phyloP scores from a whole-genome alignment of 352 stramenopile species.

The Phytopythium delawarense region DNA sequence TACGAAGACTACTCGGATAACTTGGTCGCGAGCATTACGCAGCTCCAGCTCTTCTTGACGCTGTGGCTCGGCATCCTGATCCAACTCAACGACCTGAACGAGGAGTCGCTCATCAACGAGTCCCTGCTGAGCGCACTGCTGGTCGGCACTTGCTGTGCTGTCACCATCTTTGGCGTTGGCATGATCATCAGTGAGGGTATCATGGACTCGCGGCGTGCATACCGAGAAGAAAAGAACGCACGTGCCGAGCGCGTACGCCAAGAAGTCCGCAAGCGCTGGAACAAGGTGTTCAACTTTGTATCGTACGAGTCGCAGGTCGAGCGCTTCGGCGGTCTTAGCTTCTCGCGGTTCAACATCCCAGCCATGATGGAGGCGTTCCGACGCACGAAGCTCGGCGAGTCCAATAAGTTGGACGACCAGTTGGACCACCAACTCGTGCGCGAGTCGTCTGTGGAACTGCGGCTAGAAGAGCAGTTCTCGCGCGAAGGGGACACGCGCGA shows the following conservation, averaged over 20 bases:
- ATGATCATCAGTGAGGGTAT: constrained; percentile 63
- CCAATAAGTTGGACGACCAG: background rate
- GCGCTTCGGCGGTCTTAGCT: constrained; percentile 34
- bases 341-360: constrained; percentile 39
- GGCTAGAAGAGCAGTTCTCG: background rate
- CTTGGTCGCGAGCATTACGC: constrained; percentile 64
- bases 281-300: constrained; percentile 49
- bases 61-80: constrained; percentile 81
- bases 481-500: background rate
- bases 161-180: constrained; percentile 54
- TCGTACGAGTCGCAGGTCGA: constrained; percentile 46
- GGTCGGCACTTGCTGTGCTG: constrained; percentile 51
- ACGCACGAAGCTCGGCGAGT: constrained; percentile 18
- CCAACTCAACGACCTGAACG: constrained; percentile 55
- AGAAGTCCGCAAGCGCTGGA: constrained; percentile 39
- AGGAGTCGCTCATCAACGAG: constrained; percentile 62
- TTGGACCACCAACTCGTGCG: background rate
- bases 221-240: constrained; percentile 31
- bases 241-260: constrained; percentile 34
- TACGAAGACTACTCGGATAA: constrained; percentile 72
- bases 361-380: constrained; percentile 53
- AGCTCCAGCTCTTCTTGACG: constrained; percentile 77
- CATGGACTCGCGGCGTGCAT: constrained; percentile 36
- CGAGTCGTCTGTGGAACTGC: background rate
- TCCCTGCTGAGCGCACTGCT: constrained; percentile 56